Evolutionary conservation across 208 protist genomes (phyloP), one percentile per base, ranked within the genome.

Genomic region (Angomonas ambiguus): DNA sequence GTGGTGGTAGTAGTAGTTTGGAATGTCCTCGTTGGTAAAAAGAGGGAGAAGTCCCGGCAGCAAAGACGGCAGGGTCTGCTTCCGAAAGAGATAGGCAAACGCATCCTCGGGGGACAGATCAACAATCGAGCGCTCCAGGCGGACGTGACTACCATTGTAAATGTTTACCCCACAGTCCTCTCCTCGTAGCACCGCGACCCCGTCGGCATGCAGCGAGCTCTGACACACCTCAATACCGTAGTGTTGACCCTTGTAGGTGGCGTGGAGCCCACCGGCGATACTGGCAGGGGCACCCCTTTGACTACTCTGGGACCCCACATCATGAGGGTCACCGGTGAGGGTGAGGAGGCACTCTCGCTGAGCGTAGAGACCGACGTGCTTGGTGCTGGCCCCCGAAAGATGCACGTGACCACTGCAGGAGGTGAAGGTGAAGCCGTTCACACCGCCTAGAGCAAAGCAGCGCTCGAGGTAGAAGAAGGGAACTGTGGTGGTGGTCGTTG

Each of bases 341-440:
- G 38, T 16, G 38, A 45, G 8, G 38, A 16, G 16, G 16, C 38
- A 45, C 11, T 45, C 11, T 45, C 16, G 38, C 8, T 45, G 72
- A n/a, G 69, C 68, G 65, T 86, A 87, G 28, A 90, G 56, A 11
- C 73, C 81, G 2, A 90, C 82, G 60, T 88, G 76, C 11, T 77
- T 64, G 22, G 82, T 82, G 67, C 85, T 67, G 0, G 87, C 81
- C 33, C 83, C 81, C 57, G 81, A 91, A 72, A 82, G 35, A 4
- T 42, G 45, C 42, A 90, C 53, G 2, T 38, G 66, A 59, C 79
- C 77, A 6, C 58, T 60, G 1, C 83, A 84, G 60, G 49, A 48
- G 67, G 90, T 79, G 22, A 90, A 53, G 4, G 80, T 88, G 69
- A 90, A 93, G 49, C 87, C 83, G 70, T 91, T 93, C 42, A 83